Percentiles rank a stretch among this genome's conserved stretches.
Conservation (phyloP, 1,284 basidiomycete species). For the Sphaerobolus stellatus region DNA sequence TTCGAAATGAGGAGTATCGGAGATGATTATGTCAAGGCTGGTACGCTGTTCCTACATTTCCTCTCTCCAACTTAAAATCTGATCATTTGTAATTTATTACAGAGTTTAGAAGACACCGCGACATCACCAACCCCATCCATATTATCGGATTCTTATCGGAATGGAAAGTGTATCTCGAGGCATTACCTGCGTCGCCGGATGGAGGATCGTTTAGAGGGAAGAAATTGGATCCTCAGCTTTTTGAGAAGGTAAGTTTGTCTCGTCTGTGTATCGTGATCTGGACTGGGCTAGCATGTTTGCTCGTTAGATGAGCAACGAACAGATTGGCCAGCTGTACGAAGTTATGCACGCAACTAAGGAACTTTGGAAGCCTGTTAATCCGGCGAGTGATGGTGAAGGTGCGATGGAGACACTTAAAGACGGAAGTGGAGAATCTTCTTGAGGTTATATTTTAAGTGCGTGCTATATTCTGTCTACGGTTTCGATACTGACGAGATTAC, state of each 20-base stretch:
- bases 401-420: too few relatives aligned
- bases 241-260: slow-evolving; percentile 67
- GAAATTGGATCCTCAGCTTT: slow-evolving; percentile 69
- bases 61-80: neutral
- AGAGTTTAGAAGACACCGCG: slow-evolving; percentile 84
- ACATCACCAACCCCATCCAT: slow-evolving; percentile 81
- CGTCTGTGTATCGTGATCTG: neutral
- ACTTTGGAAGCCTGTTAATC: slow-evolving; percentile 78
- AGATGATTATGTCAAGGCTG: slow-evolving; percentile 85
- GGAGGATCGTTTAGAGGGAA: slow-evolving; percentile 59
- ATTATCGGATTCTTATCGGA: slow-evolving; percentile 91
- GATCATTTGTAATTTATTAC: too few relatives aligned
- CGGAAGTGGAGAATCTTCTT: neutral
- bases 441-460: neutral
- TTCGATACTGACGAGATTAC: too few relatives aligned
- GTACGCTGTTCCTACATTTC: slow-evolving; percentile 36
- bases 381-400: too few relatives aligned
- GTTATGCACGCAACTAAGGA: slow-evolving; percentile 88
- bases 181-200: slow-evolving; percentile 41
- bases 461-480: neutral
- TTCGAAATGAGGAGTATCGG: slow-evolving; percentile 83
- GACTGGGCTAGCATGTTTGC: slow-evolving; percentile 3
- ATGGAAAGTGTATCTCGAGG: slow-evolving; percentile 89
- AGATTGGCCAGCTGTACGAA: slow-evolving; percentile 88
- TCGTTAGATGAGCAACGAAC: slow-evolving; percentile 81